phyloP scores from a whole-genome alignment of 768 basidiomycete genomes.

The Lenzites betulinus region DNA sequence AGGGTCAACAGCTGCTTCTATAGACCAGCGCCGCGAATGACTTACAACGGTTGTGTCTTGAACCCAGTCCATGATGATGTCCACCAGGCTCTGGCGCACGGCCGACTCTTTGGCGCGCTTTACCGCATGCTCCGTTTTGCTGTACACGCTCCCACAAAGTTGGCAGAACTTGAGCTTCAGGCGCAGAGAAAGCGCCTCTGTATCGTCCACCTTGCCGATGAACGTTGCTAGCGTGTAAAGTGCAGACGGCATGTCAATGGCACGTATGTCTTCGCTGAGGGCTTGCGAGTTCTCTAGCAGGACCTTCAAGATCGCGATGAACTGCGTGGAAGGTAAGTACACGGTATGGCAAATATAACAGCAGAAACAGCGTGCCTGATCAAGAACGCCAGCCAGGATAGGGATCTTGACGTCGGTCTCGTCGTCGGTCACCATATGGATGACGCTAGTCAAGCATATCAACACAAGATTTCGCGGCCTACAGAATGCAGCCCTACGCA shows the following conservation, averaged over 20 bases:
- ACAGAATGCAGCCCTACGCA: conserved; percentile 39
- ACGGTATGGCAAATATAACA: neutral
- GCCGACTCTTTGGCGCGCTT: conserved; percentile 63
- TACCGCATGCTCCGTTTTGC: conserved; percentile 58
- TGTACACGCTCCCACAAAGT: conserved; percentile 68
- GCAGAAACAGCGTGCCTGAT: conserved; percentile 71
- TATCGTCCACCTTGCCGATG: conserved; percentile 60
- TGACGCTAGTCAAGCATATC: conserved; percentile 40
- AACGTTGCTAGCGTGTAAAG: conserved; percentile 54
- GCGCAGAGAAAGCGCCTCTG: conserved; percentile 48
- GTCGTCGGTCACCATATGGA: conserved; percentile 51
- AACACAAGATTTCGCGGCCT: neutral
- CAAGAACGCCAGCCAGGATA: conserved; percentile 57
- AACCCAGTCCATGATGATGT: conserved; percentile 82
- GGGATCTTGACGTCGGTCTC: conserved; percentile 45
- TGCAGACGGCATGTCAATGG: conserved; percentile 62
- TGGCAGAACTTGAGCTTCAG: conserved; percentile 76
- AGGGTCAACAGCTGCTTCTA: neutral
- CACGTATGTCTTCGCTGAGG: conserved; percentile 56
- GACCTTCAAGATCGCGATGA: conserved; percentile 73
- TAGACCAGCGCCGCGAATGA: neutral
- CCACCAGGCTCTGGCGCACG: conserved; percentile 70
- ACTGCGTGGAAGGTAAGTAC: conserved; percentile 40
- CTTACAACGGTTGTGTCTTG: conserved; percentile 54
- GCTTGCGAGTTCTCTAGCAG: conserved; percentile 72